Percentiles rank a stretch among this genome's conserved stretches.
Conservation (phyloP, 2,329 filamentous ascomycete species). For the Talaromyces sp. region DNA sequence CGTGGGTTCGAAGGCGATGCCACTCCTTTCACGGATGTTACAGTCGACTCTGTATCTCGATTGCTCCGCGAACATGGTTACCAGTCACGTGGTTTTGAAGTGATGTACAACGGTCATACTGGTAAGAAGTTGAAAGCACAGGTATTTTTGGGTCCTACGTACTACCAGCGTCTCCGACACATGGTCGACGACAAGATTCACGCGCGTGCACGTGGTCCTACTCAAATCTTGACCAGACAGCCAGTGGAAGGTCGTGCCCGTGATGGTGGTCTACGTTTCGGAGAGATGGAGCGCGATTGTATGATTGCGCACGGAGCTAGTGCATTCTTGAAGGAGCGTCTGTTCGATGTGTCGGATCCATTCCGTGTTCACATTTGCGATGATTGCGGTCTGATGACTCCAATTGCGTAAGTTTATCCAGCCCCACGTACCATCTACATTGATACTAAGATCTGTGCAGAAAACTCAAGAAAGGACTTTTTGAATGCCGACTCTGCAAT, state of each 20-base stretch:
- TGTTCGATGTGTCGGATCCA: constrained; percentile 96
- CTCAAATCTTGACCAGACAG: constrained; percentile 95
- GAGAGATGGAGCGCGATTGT: constrained; percentile 99
- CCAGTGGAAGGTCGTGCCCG: constrained; percentile 97
- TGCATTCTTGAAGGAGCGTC: constrained; percentile 91
- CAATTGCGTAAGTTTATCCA: constrained; percentile 81
- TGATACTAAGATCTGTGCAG: constrained; percentile 44
- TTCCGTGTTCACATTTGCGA: constrained; percentile 98
- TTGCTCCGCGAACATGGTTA: constrained; percentile 86
- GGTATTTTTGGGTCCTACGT: constrained; percentile 95
- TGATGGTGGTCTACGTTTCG: constrained; percentile 97
- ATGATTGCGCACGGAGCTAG: constrained; percentile 99
- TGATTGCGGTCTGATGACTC: constrained; percentile 97
- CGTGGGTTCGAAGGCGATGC: constrained; percentile 95
- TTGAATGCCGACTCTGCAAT: constrained; percentile 95
- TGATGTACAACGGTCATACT: constrained; percentile 99
- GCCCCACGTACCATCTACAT: constrained; percentile 19
- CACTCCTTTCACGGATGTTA: constrained; percentile 96
- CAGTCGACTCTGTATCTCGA: constrained; percentile 85
- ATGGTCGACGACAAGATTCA: constrained; percentile 99
- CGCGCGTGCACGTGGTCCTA: constrained; percentile 91
- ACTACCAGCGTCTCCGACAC: constrained; percentile 96
- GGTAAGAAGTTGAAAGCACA: constrained; percentile 89
- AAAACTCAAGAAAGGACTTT: constrained; percentile 90
- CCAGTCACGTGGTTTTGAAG: constrained; percentile 93